Conservation (phyloP, 257 asterid genomes). For the Nicotiana knightiana region DNA sequence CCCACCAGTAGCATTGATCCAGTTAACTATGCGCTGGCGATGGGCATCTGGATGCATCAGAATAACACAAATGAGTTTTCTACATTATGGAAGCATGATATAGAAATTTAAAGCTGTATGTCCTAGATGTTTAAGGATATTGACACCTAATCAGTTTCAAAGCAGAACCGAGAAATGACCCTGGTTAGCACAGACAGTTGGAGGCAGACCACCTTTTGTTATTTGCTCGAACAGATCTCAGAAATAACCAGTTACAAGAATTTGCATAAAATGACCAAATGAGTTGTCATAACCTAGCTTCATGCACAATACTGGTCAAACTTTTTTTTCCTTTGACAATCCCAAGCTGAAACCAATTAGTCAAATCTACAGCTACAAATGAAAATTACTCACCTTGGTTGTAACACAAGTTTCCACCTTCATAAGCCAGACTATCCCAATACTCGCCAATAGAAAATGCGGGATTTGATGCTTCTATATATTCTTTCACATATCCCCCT, state of each 20-base stretch:
- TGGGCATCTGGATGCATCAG: constrained; percentile 38
- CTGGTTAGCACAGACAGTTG: not conserved
- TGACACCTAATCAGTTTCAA: not conserved
- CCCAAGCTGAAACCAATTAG: not conserved
- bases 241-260: not conserved
- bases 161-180: not conserved
- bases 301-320: not conserved
- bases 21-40: constrained; percentile 52
- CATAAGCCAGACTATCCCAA: constrained; percentile 55
- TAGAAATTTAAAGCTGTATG: not conserved
- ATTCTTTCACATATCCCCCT: constrained; percentile 51
- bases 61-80: not conserved
- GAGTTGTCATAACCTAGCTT: not conserved
- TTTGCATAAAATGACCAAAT: not conserved
- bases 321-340: not conserved
- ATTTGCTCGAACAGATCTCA: not conserved
- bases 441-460: constrained; percentile 55
- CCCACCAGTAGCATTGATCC: constrained; percentile 63
- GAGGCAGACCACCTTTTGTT: not conserved
- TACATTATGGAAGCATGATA: not conserved
- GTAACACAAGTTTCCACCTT: constrained; percentile 50
- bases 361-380: not conserved
- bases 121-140: not conserved
- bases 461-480: constrained; percentile 51
- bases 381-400: constrained; percentile 34